Evolutionary conservation across 176 grass and related monocot species (phyloP), one percentile per base, ranked within the genome.

Genomic region (Dactylis glomerata): DNA sequence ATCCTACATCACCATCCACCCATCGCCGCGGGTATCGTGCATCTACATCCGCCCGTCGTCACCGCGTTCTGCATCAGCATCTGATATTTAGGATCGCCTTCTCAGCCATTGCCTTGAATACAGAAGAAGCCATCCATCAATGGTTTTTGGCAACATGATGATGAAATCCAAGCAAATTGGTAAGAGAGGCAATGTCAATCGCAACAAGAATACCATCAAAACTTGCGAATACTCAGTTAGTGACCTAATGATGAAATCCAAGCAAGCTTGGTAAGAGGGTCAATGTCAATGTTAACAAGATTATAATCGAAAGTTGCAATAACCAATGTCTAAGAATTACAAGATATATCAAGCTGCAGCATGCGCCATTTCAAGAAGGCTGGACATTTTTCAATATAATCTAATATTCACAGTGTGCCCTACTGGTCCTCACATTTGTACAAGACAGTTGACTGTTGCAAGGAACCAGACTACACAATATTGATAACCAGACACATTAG

Each of bases 41-140:
- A n/a, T n/a, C n/a, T n/a, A n/a, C n/a, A n/a, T n/a, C n/a, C n/a
- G n/a, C n/a, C n/a, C n/a, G n/a, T n/a, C n/a, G n/a, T n/a, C n/a
- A n/a, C n/a, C n/a, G n/a, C n/a, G n/a, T n/a, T n/a, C n/a, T n/a
- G n/a, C n/a, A n/a, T n/a, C n/a, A n/a, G n/a, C n/a, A n/a, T n/a
- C n/a, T n/a, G n/a, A n/a, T n/a, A n/a, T n/a, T n/a, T n/a, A n/a
- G n/a, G n/a, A n/a, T n/a, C n/a, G 82, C 84, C 75, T 79, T 83
- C 77, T 87, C 82, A 28, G 81, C 86, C 77, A 89, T 84, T 23
- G 86, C 84, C 81, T 89, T 94, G 55, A 87, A 71, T 65, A 78
- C 62, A 28, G 75, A 88, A 58, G 80, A 82, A 82, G 80, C 80
- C 80, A 82, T 82, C 49, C 6, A 30, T 20, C 47, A 71, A 51